phyloP scores from a whole-genome alignment of 345 rosid species.

The Gossypium sturtianum region DNA sequence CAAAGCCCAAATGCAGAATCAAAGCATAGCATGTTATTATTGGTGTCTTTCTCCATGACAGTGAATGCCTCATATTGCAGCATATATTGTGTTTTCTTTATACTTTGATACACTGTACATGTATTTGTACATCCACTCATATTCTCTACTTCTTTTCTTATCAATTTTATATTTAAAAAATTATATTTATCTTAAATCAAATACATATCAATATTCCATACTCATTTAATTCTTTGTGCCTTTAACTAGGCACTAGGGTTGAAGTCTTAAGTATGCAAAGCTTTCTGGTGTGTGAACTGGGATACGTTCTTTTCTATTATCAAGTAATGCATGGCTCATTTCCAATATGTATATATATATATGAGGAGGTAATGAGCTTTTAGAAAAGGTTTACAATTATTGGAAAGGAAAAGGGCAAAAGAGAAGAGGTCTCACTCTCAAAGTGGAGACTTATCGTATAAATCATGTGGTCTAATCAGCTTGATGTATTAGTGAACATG shows the following conservation, averaged over 20 bases:
- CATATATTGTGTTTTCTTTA: background rate
- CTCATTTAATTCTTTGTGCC: too few species aligned
- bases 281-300: background rate
- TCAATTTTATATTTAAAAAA: too few species aligned
- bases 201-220: background rate
- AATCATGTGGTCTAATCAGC: background rate
- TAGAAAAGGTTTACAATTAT: background rate
- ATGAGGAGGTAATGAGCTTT: background rate
- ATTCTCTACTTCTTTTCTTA: too few species aligned
- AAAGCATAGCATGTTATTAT: background rate
- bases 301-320: background rate
- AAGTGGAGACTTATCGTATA: background rate
- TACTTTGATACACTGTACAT: background rate
- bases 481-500: too few species aligned
- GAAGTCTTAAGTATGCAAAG: background rate
- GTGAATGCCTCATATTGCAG: background rate
- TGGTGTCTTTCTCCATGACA: background rate
- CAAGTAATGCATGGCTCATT: background rate
- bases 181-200: too few species aligned
- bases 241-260: background rate
- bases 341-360: background rate
- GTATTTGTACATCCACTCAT: background rate
- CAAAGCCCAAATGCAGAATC: background rate
- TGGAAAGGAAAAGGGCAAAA: background rate
- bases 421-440: too few species aligned